These are phyloP conservation scores for Monilinia polystroma DNA, from an alignment of 2,329 filamentous ascomycete genomes.

Conservation along the genomic window DNA sequence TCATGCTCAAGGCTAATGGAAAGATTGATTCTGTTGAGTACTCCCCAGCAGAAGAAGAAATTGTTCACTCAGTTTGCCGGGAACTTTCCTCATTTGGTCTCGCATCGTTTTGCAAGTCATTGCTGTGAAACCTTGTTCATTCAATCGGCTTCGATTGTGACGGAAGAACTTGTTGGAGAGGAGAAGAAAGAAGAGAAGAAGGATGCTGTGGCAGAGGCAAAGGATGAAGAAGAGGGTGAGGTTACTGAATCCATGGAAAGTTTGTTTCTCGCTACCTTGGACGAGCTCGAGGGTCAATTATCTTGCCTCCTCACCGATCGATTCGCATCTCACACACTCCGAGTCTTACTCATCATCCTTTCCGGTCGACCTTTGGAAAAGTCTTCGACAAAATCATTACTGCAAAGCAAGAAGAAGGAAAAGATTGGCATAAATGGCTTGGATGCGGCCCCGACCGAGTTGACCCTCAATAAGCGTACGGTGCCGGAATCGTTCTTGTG, in stretches of 20 bases:
- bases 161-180: slow-evolving; percentile 62
- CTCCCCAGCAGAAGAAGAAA: slow-evolving; percentile 75
- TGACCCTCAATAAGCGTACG: slow-evolving; percentile 48
- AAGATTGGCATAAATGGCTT: slow-evolving; percentile 63
- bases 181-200: slow-evolving; percentile 45
- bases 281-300: slow-evolving; percentile 84
- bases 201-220: slow-evolving; percentile 56
- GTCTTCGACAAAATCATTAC: slow-evolving; percentile 64
- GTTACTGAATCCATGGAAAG: slow-evolving; percentile 68
- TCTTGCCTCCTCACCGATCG: slow-evolving; percentile 76
- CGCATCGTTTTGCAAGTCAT: slow-evolving; percentile 95
- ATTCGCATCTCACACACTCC: slow-evolving; percentile 88
- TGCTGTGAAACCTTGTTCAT: slow-evolving; percentile 94
- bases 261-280: slow-evolving; percentile 77
- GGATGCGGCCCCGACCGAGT: slow-evolving; percentile 50
- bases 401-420: slow-evolving; percentile 93
- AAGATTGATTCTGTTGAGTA: slow-evolving; percentile 79
- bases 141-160: slow-evolving; percentile 75
- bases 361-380: slow-evolving; percentile 78
- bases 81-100: slow-evolving; percentile 85
- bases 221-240: slow-evolving; percentile 46
- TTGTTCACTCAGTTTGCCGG: slow-evolving; percentile 82
- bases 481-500: slow-evolving; percentile 78
- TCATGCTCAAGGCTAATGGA: slow-evolving; percentile 94
- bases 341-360: slow-evolving; percentile 81